Evolutionary conservation across 345 rosid species (phyloP).

Genomic region (Aurinia saxatilis): DNA sequence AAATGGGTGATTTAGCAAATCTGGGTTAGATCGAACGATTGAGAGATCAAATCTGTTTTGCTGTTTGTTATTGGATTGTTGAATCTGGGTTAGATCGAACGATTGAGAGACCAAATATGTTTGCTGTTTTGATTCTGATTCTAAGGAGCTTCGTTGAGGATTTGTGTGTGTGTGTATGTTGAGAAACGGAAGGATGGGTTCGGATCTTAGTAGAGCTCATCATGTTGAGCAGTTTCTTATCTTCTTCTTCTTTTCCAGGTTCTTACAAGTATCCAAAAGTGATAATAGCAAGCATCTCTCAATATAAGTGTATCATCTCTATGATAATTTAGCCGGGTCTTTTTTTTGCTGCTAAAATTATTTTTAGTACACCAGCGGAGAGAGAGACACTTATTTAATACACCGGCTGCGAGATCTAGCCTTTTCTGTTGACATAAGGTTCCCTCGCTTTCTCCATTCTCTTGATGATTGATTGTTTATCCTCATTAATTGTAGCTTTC

Average conservation of each 20-base stretch:
- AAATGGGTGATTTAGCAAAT: no score
- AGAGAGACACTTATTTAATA: constrained; percentile 64
- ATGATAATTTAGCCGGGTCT: background rate
- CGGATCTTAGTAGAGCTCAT: constrained; percentile 84
- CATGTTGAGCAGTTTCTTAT: constrained; percentile 97
- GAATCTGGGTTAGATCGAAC: no score
- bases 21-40: no score
- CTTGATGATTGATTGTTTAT: background rate
- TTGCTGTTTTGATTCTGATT: constrained; percentile 32
- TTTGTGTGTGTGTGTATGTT: constrained; percentile 33
- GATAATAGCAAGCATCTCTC: background rate
- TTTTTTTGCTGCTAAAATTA: background rate
- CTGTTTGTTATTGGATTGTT: no score
- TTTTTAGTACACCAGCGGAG: constrained; percentile 55
- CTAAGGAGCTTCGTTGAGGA: constrained; percentile 29
- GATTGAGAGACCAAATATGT: no score
- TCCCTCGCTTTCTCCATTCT: constrained; percentile 6
- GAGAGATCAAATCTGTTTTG: no score
- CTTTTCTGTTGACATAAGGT: constrained; percentile 88
- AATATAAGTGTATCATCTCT: background rate
- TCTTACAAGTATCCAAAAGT: constrained; percentile 5
- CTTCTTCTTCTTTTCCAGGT: no score
- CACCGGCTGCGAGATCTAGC: constrained; percentile 89
- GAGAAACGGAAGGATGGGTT: constrained; percentile 71
- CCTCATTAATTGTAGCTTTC: constrained; percentile 1